These are phyloP conservation scores for Cyclanthera cordifolia DNA, from an alignment of 306 rosid genomes.

Conservation along the genomic window DNA sequence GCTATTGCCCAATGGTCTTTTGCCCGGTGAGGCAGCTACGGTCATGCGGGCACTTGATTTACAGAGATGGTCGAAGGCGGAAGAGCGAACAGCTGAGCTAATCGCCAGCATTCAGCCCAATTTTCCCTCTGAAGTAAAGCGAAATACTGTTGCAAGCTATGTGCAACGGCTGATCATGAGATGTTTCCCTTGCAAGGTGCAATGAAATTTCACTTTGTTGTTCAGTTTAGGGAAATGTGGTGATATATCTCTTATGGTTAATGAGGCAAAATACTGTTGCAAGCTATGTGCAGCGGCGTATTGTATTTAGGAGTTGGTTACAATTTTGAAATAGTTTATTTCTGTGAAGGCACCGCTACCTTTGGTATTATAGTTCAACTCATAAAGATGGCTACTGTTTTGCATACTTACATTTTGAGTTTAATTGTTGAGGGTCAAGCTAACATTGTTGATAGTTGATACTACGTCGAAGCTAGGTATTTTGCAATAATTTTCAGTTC, in stretches of 20 bases:
- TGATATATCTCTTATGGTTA: background rate
- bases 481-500: background rate
- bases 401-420: background rate
- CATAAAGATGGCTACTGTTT: background rate
- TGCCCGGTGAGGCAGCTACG: conserved; percentile 76
- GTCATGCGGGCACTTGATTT: conserved; percentile 63
- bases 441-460: background rate
- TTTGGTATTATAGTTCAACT: background rate
- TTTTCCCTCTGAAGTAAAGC: conserved; percentile 61
- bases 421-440: background rate
- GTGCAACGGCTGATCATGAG: conserved; percentile 61
- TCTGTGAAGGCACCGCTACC: background rate
- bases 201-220: conserved; percentile 12
- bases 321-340: background rate
- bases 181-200: conserved; percentile 91
- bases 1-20: conserved; percentile 78
- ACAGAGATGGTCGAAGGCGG: conserved; percentile 75
- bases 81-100: conserved; percentile 75
- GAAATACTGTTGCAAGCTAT: conserved; percentile 75
- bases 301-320: background rate
- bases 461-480: background rate
- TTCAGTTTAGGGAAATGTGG: background rate
- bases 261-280: conserved; percentile 58
- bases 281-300: conserved; percentile 49
- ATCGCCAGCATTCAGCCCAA: conserved; percentile 96